Evolutionary conservation across 495 filamentous ascomycete species (phyloP), one percentile per base, ranked within the genome.

Genomic region (Bathelium albidoporum): DNA sequence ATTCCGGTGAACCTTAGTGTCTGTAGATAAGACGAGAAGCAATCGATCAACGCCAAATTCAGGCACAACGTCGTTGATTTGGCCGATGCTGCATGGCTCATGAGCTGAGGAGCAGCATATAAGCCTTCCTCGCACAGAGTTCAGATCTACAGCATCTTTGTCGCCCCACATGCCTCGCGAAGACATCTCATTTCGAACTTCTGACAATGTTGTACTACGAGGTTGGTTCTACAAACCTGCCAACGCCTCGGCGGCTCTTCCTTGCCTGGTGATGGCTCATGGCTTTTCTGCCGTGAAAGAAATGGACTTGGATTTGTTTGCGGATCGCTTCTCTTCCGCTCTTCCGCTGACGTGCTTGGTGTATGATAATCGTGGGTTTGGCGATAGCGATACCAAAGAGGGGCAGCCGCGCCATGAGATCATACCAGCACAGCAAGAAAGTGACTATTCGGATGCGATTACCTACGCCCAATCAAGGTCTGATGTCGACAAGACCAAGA

Each of bases 331-430:
- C 66, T 59, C 59, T 14, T 65, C 67, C 16, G 9, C 67, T 26
- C 70, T 72, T 24, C 64, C 70, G 3, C 66, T 70, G 49, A 59
- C 32, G 29, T 64, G 64, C 24, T 64, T 77, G 1, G 63, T 76
- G 3, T 77, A 75, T 59, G 73, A 77, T 58, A 72, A 76, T 53
- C 71, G 74, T 32, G 65, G 67, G 63, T 75, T 69, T 63, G 75
- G 75, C 32, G 66, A 69, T 22, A 75, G 73, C 64, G 75, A 74
- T 45, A 16, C 39, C 20, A 3, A 31, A 39, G 60, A 14, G 10
- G 71, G 69, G 9, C 29, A 62, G 20, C 75, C 75, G 0, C 63
- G 70, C 18, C 64, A 73, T 9, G 72, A 77, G 58, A 70, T 72
- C 45, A 66, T 70, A 58, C 73, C 73, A 0, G n/a, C 59, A 18